phyloP scores from a whole-genome alignment of 2,329 filamentous ascomycete genomes.

The Arthrobotrys iridis region DNA sequence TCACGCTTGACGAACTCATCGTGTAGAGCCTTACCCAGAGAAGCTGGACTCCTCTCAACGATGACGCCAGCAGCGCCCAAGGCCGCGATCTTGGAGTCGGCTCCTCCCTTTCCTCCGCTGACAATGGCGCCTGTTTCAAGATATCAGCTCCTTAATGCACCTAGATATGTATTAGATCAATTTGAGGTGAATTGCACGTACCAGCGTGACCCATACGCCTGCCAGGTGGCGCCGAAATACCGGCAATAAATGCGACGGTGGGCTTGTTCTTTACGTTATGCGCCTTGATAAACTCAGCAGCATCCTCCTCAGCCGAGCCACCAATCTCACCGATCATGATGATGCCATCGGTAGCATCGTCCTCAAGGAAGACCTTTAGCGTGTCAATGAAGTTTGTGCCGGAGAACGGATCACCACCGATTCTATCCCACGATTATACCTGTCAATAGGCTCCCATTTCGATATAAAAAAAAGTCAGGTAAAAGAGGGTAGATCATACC shows the following conservation, averaged over 20 bases:
- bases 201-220: conserved; percentile 98
- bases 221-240: conserved; percentile 95
- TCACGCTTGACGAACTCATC: conserved; percentile 96
- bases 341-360: conserved; percentile 96
- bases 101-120: conserved; percentile 94
- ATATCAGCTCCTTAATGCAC: conserved; percentile 33
- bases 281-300: conserved; percentile 91
- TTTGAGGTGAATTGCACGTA: conserved; percentile 59
- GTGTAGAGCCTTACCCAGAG: conserved; percentile 91
- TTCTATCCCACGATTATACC: conserved; percentile 62
- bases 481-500: conserved; percentile 60
- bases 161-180: neutral
- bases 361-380: conserved; percentile 93
- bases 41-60: conserved; percentile 92
- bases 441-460: neutral
- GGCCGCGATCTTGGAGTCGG: conserved; percentile 96
- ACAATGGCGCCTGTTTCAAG: conserved; percentile 77
- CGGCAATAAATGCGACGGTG: conserved; percentile 96
- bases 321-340: conserved; percentile 99
- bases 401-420: conserved; percentile 97
- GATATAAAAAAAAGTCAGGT: too few species aligned
- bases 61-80: conserved; percentile 93
- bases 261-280: conserved; percentile 95
- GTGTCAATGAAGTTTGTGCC: conserved; percentile 99
- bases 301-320: conserved; percentile 96